Evolutionary conservation across 345 rosid genomes (phyloP).

Genomic region (Lepidium sativum): DNA sequence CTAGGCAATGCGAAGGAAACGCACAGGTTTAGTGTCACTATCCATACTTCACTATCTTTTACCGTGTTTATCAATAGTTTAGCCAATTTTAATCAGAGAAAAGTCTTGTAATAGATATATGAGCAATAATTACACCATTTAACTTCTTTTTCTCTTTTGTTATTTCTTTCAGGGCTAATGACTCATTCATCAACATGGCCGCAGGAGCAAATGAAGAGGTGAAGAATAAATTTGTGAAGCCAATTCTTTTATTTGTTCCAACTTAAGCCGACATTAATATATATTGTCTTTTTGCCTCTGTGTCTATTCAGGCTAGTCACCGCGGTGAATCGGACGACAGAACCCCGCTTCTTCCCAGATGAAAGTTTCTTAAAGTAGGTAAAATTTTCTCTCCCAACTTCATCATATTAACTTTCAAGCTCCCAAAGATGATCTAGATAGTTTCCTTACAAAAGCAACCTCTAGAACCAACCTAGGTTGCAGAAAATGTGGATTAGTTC

Average conservation of each 20-base stretch:
- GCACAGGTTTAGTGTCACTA: conserved; percentile 37
- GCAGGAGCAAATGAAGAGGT: conserved; percentile 97
- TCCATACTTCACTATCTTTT: background rate
- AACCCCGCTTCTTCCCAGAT: conserved; percentile 35
- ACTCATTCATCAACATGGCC: conserved; percentile 73
- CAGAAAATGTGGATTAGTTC: background rate
- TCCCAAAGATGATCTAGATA: conserved; percentile 9
- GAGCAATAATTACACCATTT: background rate
- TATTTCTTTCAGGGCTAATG: conserved; percentile 57
- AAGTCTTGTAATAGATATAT: background rate
- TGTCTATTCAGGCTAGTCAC: conserved; percentile 23
- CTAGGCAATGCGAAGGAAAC: conserved; percentile 38
- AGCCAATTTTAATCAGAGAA: background rate
- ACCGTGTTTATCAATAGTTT: background rate
- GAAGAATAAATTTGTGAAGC: background rate
- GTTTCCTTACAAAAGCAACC: conserved; percentile 4
- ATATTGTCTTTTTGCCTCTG: background rate
- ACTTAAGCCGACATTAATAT: background rate
- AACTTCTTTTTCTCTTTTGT: background rate
- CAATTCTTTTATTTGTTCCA: conserved; percentile 1
- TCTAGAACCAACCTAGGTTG: conserved; percentile 9
- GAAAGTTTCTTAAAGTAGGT: conserved; percentile 15
- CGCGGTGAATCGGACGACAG: conserved; percentile 28
- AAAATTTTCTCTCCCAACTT: conserved; percentile 1
- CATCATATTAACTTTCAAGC: background rate